These are phyloP conservation scores for Castanea crenata DNA, from an alignment of 306 rosid genomes.

Conservation along the genomic window DNA sequence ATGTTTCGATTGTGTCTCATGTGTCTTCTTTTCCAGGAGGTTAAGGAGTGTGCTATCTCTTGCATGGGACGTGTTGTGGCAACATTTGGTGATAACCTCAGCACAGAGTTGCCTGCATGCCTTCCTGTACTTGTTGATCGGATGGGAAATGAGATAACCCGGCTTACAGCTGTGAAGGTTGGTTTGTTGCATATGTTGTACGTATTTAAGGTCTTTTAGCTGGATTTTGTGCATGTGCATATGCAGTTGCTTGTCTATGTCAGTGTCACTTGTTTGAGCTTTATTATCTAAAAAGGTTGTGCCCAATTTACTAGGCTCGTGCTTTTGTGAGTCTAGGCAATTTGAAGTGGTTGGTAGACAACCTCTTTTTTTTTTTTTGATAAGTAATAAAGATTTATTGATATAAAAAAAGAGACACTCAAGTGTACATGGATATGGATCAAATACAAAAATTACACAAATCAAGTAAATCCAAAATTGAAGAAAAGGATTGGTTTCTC, in stretches of 20 bases:
- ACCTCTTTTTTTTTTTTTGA: too few species aligned
- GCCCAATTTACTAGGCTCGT: too few species aligned
- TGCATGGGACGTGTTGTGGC: slow-evolving; percentile 98
- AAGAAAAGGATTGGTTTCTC: too few species aligned
- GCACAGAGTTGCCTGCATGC: slow-evolving; percentile 71
- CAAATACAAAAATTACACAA: too few species aligned
- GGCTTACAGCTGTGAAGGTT: slow-evolving; percentile 99
- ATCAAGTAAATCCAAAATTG: too few species aligned
- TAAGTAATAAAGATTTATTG: too few species aligned
- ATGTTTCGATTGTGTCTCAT: slow-evolving; percentile 22
- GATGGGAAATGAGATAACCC: slow-evolving; percentile 99
- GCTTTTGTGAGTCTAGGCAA: too few species aligned
- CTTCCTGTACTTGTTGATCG: slow-evolving; percentile 99
- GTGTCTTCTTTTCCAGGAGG: slow-evolving; percentile 63
- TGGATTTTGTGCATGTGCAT: not conserved
- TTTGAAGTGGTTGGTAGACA: too few species aligned
- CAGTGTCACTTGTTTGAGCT: not conserved
- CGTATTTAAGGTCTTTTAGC: not conserved
- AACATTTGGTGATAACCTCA: slow-evolving; percentile 92
- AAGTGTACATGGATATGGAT: too few species aligned
- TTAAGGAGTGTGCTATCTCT: slow-evolving; percentile 97
- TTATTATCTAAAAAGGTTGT: not conserved
- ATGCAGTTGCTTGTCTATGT: not conserved
- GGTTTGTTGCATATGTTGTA: slow-evolving; percentile 16
- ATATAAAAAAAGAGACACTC: too few species aligned